Evolutionary conservation across 2,329 filamentous ascomycete species (phyloP).

Genomic region (Alternaria tenuissima): DNA sequence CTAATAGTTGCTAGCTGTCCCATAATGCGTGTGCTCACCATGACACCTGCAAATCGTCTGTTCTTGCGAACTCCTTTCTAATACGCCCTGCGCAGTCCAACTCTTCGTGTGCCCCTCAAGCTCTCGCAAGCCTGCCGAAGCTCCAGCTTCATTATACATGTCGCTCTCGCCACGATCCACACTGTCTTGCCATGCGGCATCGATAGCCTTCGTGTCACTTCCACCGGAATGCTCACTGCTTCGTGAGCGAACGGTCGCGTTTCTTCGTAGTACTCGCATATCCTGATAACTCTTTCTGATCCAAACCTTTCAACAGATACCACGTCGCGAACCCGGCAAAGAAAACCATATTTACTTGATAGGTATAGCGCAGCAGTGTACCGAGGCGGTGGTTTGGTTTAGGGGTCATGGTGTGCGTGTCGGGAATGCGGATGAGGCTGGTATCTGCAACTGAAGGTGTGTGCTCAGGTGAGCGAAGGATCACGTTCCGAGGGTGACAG

Average conservation of each 20-base stretch:
- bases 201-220: neutral
- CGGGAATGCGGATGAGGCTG: neutral
- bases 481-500: neutral
- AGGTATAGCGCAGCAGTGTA: slow-evolving; percentile 24
- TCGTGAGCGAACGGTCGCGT: neutral
- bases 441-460: neutral
- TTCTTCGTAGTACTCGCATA: neutral
- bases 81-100: neutral
- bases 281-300: neutral
- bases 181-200: neutral
- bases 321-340: slow-evolving; percentile 25
- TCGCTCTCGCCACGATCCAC: neutral
- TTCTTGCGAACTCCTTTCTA: neutral
- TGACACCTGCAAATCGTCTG: neutral
- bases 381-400: slow-evolving; percentile 9
- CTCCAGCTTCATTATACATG: neutral
- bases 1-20: neutral
- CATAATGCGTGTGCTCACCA: neutral
- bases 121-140: neutral
- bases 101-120: neutral
- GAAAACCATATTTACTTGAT: slow-evolving; percentile 27
- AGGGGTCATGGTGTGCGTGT: slow-evolving; percentile 10
- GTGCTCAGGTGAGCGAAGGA: neutral
- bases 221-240: neutral
- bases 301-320: slow-evolving; percentile 19